These are phyloP conservation scores for Sicyos edulis DNA, from an alignment of 306 rosid genomes.

Conservation along the genomic window DNA sequence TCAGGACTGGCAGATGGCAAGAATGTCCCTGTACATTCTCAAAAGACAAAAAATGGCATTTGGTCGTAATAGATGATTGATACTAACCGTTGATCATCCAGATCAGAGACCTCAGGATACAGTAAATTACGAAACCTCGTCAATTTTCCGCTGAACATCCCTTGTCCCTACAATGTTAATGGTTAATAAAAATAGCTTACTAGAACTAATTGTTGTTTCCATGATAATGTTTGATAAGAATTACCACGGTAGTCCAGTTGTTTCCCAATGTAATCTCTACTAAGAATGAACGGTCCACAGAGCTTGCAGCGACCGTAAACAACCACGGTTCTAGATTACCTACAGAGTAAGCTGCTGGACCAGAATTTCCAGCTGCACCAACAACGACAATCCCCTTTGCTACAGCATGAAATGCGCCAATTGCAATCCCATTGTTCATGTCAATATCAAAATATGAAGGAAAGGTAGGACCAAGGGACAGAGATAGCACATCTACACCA, in stretches of 20 bases:
- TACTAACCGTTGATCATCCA: background rate
- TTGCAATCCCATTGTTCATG: constrained; percentile 23
- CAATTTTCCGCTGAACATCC: background rate
- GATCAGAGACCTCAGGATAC: background rate
- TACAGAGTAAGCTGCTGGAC: constrained; percentile 36
- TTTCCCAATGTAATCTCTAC: constrained; percentile 37
- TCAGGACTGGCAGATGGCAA: background rate
- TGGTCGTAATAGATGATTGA: background rate
- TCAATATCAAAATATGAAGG: constrained; percentile 37
- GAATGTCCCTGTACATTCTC: background rate
- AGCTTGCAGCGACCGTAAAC: constrained; percentile 41
- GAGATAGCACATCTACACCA: constrained; percentile 46
- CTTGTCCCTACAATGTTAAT: constrained; percentile 7
- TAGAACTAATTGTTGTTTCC: background rate
- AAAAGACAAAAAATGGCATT: background rate
- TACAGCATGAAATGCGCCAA: constrained; percentile 47
- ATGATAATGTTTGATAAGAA: constrained; percentile 10
- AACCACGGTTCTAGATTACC: constrained; percentile 43
- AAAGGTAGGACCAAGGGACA: constrained; percentile 32
- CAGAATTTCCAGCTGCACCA: constrained; percentile 35
- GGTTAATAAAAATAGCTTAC: background rate
- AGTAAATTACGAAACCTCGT: background rate
- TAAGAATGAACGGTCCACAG: constrained; percentile 43
- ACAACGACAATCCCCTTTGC: constrained; percentile 41
- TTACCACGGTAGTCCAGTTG: constrained; percentile 38